These are phyloP conservation scores for Glonium stellatum DNA, from an alignment of 495 filamentous ascomycete genomes.

Conservation along the genomic window DNA sequence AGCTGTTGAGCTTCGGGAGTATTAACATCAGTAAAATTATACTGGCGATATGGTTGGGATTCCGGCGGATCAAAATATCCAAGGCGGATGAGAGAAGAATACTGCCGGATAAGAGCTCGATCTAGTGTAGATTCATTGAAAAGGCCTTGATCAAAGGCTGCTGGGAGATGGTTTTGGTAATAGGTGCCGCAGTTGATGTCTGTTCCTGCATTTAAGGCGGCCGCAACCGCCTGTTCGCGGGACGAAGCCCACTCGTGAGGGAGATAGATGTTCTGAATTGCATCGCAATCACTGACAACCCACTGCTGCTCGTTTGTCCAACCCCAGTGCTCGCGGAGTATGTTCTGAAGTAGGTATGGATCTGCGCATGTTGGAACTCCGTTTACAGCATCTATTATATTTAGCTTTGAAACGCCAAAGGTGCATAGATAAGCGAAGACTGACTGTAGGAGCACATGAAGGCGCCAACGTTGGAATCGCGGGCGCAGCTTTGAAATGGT, in stretches of 20 bases:
- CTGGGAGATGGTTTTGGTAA: constrained; percentile 46
- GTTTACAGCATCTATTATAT: constrained; percentile 44
- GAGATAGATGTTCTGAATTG: constrained; percentile 51
- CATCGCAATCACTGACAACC: constrained; percentile 53
- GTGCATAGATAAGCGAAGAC: neutral
- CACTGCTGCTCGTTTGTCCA: constrained; percentile 48
- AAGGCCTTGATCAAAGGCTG: constrained; percentile 43
- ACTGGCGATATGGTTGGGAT: constrained; percentile 42
- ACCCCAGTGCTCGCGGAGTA: constrained; percentile 49
- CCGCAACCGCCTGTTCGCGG: constrained; percentile 44
- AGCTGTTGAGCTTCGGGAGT: constrained; percentile 47
- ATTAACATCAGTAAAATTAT: constrained; percentile 48
- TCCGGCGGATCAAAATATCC: constrained; percentile 54
- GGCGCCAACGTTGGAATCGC: constrained; percentile 50
- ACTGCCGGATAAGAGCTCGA: constrained; percentile 48
- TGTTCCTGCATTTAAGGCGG: constrained; percentile 51
- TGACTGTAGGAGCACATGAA: constrained; percentile 55
- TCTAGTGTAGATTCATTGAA: constrained; percentile 47
- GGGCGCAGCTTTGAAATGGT: constrained; percentile 45
- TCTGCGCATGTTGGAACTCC: constrained; percentile 53
- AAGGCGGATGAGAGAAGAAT: constrained; percentile 47
- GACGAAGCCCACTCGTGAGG: constrained; percentile 48
- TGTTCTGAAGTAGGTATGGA: constrained; percentile 49
- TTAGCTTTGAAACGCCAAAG: too few relatives aligned
- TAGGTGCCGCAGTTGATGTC: constrained; percentile 57